phyloP scores from a whole-genome alignment of 345 rosid genomes.

The Erysimum cheiranthoides region DNA sequence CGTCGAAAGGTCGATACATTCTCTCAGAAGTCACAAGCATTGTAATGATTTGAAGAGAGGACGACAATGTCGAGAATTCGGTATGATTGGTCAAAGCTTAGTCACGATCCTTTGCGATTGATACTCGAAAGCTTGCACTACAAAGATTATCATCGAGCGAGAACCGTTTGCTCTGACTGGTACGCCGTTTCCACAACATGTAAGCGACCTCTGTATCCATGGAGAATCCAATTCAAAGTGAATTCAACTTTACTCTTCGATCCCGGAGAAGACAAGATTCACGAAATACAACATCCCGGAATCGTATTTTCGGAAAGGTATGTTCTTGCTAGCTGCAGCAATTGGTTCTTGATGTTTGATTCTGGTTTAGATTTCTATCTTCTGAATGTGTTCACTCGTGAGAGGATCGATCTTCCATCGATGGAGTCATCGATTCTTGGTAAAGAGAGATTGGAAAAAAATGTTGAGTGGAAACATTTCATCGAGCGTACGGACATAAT shows the following conservation, averaged over 20 bases:
- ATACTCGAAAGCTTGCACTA: slow-evolving; percentile 25
- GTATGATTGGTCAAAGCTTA: slow-evolving; percentile 36
- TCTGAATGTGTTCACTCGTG: slow-evolving; percentile 25
- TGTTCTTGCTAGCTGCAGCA: slow-evolving; percentile 24
- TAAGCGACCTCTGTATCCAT: slow-evolving; percentile 39
- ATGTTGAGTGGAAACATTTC: not conserved
- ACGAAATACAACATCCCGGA: not conserved
- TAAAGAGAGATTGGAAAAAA: not conserved
- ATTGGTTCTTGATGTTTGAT: slow-evolving; percentile 18
- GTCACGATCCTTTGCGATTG: slow-evolving; percentile 17
- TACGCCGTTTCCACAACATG: slow-evolving; percentile 24
- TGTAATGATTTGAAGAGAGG: slow-evolving; percentile 15
- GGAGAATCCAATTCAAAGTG: not conserved
- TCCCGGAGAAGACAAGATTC: slow-evolving; percentile 20
- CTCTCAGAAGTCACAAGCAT: not conserved
- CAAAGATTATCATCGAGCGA: slow-evolving; percentile 31
- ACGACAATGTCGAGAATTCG: slow-evolving; percentile 28
- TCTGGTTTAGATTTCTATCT: not conserved
- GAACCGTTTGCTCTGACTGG: slow-evolving; percentile 41
- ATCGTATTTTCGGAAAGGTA: not conserved
- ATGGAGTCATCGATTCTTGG: slow-evolving; percentile 10
- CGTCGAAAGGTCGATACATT: not conserved
- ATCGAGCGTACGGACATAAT: not conserved
- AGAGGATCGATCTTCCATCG: slow-evolving; percentile 28
- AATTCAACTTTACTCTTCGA: not conserved